Base-by-base conservation (phyloP, 257 asterid species). In the Verbena officinalis region DNA sequence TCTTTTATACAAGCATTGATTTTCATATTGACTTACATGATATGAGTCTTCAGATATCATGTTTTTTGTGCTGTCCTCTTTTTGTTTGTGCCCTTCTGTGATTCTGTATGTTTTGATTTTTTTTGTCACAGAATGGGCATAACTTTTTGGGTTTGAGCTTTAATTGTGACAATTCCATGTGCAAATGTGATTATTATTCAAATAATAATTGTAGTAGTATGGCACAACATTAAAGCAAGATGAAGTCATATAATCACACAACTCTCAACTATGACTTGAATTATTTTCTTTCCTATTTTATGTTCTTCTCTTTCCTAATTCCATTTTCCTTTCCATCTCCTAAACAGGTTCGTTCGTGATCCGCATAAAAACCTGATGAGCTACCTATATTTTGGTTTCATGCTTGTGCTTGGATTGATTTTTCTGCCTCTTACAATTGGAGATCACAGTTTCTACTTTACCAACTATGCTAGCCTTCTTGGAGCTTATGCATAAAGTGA, bases 261-360 rank as follows among this genome's bases (percentile, higher is more conserved):
- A 24, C 17, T 59, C 22, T 40, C n/a, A 24, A 55, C 45, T 33
- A 33, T 16, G 15, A 21, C 22, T 11, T 39, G 11, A 11, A 60
- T 14, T 24, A 8, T 42, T 60, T 44, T n/a, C 54, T 36, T 60
- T n/a, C 42, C 42, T 43, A 16, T 44, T 3, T 15, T 23, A 22
- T 36, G 11, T 36, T 36, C 11, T 36, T 31, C 1, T 2, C 22
- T 44, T 39, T 4, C 64, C 63, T 36, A 30, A 43, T 30, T 60
- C 9, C 33, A 31, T 46, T 19, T 7, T 53, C 27, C 44, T 62
- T 52, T 38, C 48, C 55, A 38, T 53, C 48, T 39, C 38, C 62
- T 54, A 57, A 39, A 59, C 85, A 86, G 95, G 95, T 78, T 86
- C 95, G 11, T 86, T 86, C 49, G 88, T 86, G 64, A 52, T 86